Conservation (phyloP, 169 alveolate species). For the Eimeria sp. region DNA sequence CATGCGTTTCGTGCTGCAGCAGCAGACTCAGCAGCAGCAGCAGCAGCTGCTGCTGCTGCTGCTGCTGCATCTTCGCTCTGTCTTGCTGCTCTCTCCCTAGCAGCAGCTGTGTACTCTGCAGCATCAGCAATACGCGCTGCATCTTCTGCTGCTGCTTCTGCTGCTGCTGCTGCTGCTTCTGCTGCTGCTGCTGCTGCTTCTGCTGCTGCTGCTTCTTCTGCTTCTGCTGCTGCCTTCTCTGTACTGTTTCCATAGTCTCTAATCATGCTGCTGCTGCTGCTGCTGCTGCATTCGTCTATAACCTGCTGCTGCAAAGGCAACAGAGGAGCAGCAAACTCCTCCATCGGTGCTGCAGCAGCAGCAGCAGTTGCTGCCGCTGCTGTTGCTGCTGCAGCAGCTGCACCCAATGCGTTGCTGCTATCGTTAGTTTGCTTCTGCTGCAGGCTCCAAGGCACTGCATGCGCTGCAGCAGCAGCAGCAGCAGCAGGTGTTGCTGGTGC, state of each 20-base stretch:
- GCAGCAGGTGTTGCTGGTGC: constrained; percentile 36
- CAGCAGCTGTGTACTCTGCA: constrained; percentile 16
- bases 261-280: constrained; percentile 22
- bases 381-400: not conserved
- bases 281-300: not conserved
- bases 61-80: constrained; percentile 10
- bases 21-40: constrained; percentile 53
- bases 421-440: not conserved
- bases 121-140: constrained; percentile 1
- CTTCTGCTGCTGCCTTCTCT: not conserved
- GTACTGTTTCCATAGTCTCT: not conserved
- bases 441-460: not conserved
- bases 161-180: not conserved
- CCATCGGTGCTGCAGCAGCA: not conserved
- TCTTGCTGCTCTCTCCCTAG: not conserved
- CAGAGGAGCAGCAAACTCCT: not conserved
- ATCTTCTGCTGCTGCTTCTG: not conserved
- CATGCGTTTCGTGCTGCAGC: not conserved
- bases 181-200: constrained; percentile 28
- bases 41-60: constrained; percentile 27
- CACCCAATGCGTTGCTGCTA: not conserved
- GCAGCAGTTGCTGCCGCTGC: not conserved
- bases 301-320: not conserved
- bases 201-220: constrained; percentile 16
- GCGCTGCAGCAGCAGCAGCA: constrained; percentile 9